A percentile compares a stretch with the other conserved stretches of the same genome.
phyloP scores from a whole-genome alignment of 2,329 filamentous ascomycete species.

The Cucurbitaria berberidis region DNA sequence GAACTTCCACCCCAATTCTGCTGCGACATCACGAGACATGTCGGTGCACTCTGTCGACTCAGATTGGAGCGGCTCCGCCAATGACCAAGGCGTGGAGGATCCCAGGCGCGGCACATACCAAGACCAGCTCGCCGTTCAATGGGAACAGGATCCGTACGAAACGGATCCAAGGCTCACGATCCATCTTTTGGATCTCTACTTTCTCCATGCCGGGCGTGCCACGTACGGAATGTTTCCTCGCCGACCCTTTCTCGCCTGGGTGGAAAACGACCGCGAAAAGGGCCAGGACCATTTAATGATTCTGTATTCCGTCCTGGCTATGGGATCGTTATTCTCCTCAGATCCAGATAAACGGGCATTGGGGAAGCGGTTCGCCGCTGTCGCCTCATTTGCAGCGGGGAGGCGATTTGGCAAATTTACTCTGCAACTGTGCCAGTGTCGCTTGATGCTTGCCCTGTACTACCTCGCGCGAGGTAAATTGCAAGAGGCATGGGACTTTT shows the following conservation, averaged over 20 bases:
- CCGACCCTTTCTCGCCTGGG: slow-evolving; percentile 61
- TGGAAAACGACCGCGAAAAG: slow-evolving; percentile 56
- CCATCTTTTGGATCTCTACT: slow-evolving; percentile 63
- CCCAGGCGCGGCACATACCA: slow-evolving; percentile 39
- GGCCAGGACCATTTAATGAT: slow-evolving; percentile 64
- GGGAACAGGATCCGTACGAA: slow-evolving; percentile 62
- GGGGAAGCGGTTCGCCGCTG: slow-evolving; percentile 58
- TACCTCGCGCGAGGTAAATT: slow-evolving; percentile 67
- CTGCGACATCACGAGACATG: slow-evolving; percentile 37
- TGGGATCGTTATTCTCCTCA: slow-evolving; percentile 62
- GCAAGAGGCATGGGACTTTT: slow-evolving; percentile 67
- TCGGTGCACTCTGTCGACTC: slow-evolving; percentile 44
- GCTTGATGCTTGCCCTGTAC: slow-evolving; percentile 71
- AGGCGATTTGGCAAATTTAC: slow-evolving; percentile 59
- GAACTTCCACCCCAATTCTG: slow-evolving; percentile 32
- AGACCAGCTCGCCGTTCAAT: slow-evolving; percentile 48
- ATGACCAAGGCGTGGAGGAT: slow-evolving; percentile 36
- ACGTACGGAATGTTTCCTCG: slow-evolving; percentile 64
- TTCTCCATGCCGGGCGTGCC: slow-evolving; percentile 61
- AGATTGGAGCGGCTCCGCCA: slow-evolving; percentile 42
- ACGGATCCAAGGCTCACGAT: slow-evolving; percentile 57
- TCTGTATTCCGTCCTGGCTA: slow-evolving; percentile 64
- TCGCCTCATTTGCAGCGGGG: slow-evolving; percentile 65
- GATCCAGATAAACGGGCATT: slow-evolving; percentile 53
- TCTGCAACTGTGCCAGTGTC: slow-evolving; percentile 70